Conservation (phyloP, 1,284 basidiomycete genomes). For the Ustilago shanxiensis region DNA sequence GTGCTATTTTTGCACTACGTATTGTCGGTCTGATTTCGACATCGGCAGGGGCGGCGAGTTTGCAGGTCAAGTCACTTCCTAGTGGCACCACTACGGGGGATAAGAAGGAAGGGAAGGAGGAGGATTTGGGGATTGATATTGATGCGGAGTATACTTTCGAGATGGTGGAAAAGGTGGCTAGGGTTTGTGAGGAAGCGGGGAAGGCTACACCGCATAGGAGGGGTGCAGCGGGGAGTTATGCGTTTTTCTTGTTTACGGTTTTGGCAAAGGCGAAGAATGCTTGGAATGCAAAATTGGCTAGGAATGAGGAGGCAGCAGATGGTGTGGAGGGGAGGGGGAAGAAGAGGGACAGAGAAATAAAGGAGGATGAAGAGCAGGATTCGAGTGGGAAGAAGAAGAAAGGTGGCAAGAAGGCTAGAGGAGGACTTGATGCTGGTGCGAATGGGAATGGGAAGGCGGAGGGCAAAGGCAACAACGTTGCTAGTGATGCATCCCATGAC, state of each 20-base stretch:
- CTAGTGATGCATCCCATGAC: not conserved
- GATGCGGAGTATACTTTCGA: conserved; percentile 54
- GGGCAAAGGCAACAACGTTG: not conserved
- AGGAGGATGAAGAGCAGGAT: not conserved
- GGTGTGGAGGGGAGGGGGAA: conserved; percentile 5
- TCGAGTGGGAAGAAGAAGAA: conserved; percentile 12
- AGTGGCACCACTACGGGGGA: not conserved
- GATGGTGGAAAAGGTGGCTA: conserved; percentile 48
- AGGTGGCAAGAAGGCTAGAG: conserved; percentile 1
- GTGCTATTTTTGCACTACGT: conserved; percentile 55
- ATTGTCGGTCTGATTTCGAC: conserved; percentile 44
- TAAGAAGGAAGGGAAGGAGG: conserved; percentile 19
- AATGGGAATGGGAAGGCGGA: not conserved
- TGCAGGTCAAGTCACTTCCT: conserved; percentile 19
- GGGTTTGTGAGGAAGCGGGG: conserved; percentile 51
- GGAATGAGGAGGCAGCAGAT: conserved; percentile 7
- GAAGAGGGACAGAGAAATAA: conserved; percentile 15
- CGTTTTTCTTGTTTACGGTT: conserved; percentile 49
- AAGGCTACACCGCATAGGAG: conserved; percentile 48
- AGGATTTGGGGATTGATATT: conserved; percentile 36
- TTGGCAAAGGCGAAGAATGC: conserved; percentile 38
- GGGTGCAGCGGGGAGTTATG: conserved; percentile 53
- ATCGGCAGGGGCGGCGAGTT: conserved; percentile 11
- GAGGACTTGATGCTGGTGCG: not conserved
- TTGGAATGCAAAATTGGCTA: conserved; percentile 33